Evolutionary conservation across 306 rosid species (phyloP).

Genomic region (Cicer bijugum): DNA sequence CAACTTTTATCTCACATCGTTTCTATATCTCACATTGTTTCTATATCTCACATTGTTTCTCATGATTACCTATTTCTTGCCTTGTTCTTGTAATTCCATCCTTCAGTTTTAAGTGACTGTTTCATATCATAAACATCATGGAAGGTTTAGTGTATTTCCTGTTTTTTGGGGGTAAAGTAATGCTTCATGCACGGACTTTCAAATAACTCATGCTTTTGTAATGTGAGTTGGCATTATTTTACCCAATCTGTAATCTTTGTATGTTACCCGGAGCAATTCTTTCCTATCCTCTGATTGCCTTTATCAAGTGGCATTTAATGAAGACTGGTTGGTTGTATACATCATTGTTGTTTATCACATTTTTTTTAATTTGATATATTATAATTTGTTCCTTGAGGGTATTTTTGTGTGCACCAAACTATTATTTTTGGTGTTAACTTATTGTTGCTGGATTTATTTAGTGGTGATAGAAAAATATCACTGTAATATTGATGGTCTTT

Average conservation of each 20-base stretch:
- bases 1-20: too few relatives aligned
- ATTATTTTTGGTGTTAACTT: slow-evolving; percentile 9
- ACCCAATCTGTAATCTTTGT: neutral
- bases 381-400: slow-evolving; percentile 5
- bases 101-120: neutral
- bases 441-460: slow-evolving; percentile 10
- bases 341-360: neutral
- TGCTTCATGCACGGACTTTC: slow-evolving; percentile 5
- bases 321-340: neutral
- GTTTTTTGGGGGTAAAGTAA: neutral
- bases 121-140: slow-evolving; percentile 21
- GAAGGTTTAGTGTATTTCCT: neutral
- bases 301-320: slow-evolving; percentile 33
- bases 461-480: slow-evolving; percentile 20
- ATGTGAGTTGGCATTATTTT: neutral
- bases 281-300: neutral
- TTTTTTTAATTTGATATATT: neutral
- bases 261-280: slow-evolving; percentile 4
- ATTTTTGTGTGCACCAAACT: slow-evolving; percentile 10
- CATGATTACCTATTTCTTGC: too few relatives aligned
- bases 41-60: too few relatives aligned
- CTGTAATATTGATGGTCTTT: slow-evolving; percentile 8
- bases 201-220: slow-evolving; percentile 17
- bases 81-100: too few relatives aligned
- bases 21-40: too few relatives aligned